Conservation (phyloP, 2,329 filamentous ascomycete genomes). For the Pseudocercospora crystallina region DNA sequence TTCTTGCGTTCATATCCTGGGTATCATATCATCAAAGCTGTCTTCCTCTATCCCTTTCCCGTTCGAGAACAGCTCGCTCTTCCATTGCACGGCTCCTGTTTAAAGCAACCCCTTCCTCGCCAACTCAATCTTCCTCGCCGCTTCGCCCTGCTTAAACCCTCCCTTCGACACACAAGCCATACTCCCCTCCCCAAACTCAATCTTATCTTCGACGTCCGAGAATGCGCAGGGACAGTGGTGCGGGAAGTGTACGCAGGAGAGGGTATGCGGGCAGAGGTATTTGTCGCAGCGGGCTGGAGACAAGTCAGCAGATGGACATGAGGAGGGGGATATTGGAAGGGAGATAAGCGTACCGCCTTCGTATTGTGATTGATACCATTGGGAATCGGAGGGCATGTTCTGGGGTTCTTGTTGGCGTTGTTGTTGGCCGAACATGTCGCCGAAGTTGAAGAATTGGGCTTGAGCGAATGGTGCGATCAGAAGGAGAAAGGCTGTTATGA, state of each 20-base stretch:
- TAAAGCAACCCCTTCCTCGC: constrained; percentile 75
- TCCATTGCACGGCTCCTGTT: too few species aligned
- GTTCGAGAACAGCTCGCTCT: too few species aligned
- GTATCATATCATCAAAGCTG: too few species aligned
- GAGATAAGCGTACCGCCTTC: constrained; percentile 57
- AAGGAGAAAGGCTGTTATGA: constrained; percentile 51
- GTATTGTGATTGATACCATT: constrained; percentile 73
- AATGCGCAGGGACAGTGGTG: constrained; percentile 96
- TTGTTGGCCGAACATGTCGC: constrained; percentile 82
- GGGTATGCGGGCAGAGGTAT: constrained; percentile 90
- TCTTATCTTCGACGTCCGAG: constrained; percentile 61
- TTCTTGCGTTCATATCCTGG: too few species aligned
- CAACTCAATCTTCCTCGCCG: constrained; percentile 73
- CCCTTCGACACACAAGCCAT: constrained; percentile 73
- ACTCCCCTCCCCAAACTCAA: constrained; percentile 71
- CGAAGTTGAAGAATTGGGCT: constrained; percentile 90
- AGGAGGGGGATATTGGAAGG: neutral
- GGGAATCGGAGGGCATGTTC: constrained; percentile 81
- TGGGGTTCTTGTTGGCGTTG: constrained; percentile 63
- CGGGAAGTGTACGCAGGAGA: constrained; percentile 93
- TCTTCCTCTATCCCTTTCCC: too few species aligned
- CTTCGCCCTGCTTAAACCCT: constrained; percentile 70
- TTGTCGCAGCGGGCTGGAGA: constrained; percentile 76
- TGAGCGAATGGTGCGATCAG: constrained; percentile 56
- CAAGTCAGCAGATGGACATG: neutral